A percentile compares a stretch with the other conserved stretches of the same genome.
These are phyloP conservation scores for Acanthamoeba culbertsoni DNA, from an alignment of 208 protist species.

Conservation along the genomic window DNA sequence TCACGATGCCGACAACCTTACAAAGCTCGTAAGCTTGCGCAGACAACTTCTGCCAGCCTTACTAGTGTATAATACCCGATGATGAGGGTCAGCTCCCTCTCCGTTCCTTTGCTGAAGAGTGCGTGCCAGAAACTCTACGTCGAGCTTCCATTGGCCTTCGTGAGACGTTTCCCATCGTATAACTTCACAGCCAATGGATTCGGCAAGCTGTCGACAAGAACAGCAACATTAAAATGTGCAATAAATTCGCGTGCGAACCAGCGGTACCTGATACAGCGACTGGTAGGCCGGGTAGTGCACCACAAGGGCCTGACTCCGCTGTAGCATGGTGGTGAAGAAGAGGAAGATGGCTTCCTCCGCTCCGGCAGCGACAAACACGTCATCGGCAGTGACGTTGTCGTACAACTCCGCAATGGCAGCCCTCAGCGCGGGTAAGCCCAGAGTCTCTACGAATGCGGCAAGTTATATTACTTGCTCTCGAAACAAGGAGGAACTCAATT, in stretches of 20 bases:
- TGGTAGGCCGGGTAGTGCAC: conserved; percentile 23
- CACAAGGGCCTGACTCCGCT: background rate
- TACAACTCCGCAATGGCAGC: background rate
- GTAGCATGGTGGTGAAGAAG: background rate
- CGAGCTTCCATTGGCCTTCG: background rate
- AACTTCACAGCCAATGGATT: background rate
- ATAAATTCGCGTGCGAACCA: background rate
- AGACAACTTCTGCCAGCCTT: background rate
- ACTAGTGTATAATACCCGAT: too few relatives aligned
- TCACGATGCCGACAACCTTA: background rate
- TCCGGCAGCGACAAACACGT: background rate
- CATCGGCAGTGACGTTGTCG: background rate
- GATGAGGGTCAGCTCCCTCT: background rate
- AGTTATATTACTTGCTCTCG: background rate
- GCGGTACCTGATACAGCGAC: background rate
- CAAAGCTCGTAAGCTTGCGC: background rate
- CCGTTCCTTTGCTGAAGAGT: background rate
- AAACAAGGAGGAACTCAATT: background rate
- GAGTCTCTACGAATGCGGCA: background rate
- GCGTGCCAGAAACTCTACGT: background rate
- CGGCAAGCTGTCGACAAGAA: background rate
- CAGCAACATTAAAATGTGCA: background rate
- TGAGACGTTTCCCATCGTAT: background rate
- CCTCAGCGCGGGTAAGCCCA: background rate
- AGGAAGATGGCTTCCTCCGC: conserved; percentile 6